Percentiles rank a stretch among this genome's conserved stretches.
Evolutionary conservation across 2,329 filamentous ascomycete genomes (phyloP).

Genomic region (Exophiala sp.): DNA sequence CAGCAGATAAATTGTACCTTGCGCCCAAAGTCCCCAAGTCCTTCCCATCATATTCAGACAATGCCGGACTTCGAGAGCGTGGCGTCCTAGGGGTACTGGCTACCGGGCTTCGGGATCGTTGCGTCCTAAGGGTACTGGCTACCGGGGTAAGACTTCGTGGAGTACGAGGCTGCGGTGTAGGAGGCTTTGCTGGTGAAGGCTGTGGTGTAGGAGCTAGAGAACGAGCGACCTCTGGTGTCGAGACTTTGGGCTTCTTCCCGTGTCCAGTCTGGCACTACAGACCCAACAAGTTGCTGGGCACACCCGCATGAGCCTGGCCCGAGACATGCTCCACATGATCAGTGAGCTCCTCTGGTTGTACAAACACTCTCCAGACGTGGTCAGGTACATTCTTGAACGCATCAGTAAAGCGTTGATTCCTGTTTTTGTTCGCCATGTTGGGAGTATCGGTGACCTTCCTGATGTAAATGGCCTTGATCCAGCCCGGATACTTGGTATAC

Average conservation of each 20-base stretch:
- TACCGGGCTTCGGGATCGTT: no score
- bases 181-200: background rate
- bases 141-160: background rate
- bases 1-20: background rate
- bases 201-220: constrained; percentile 6
- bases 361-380: constrained; percentile 76
- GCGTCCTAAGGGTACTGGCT: no score
- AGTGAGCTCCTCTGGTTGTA: constrained; percentile 65
- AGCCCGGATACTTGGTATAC: constrained; percentile 64
- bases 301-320: constrained; percentile 20
- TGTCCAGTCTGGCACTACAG: constrained; percentile 21
- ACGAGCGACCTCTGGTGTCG: constrained; percentile 4
- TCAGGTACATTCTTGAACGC: constrained; percentile 74
- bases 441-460: constrained; percentile 76
- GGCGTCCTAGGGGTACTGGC: no score
- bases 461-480: constrained; percentile 82
- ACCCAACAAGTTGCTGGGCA: constrained; percentile 16
- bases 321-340: constrained; percentile 30
- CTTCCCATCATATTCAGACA: background rate
- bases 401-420: constrained; percentile 70
- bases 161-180: constrained; percentile 10
- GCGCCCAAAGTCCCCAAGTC: background rate
- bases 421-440: constrained; percentile 70
- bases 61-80: no score
- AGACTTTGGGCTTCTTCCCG: constrained; percentile 5